Evolutionary conservation across 2,329 filamentous ascomycete genomes (phyloP).

Genomic region (Thelonectria discophora): DNA sequence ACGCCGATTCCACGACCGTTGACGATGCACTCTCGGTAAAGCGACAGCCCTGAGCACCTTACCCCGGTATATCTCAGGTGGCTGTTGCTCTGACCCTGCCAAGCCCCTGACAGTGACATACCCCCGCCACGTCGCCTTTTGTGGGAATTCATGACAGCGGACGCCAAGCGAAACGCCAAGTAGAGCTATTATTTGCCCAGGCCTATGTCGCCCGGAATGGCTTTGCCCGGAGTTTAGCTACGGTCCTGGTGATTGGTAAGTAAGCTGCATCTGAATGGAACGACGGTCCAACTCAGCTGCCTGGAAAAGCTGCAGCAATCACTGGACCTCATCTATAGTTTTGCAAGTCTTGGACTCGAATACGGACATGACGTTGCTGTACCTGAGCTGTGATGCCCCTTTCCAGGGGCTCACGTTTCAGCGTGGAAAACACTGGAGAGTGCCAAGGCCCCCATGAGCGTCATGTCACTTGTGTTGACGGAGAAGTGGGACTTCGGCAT

Average conservation of each 20-base stretch:
- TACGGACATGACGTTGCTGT: no score
- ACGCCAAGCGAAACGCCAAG: neutral
- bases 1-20: no score
- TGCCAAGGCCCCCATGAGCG: neutral
- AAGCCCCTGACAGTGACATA: neutral
- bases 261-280: no score
- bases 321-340: no score
- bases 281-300: no score
- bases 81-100: neutral
- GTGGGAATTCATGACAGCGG: neutral
- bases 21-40: neutral
- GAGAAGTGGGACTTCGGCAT: neutral
- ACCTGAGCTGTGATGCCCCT: neutral
- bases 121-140: neutral
- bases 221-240: neutral
- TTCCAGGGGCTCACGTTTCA: neutral
- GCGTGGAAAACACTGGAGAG: neutral
- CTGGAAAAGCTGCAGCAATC: no score
- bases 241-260: neutral
- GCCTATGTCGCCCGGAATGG: neutral
- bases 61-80: neutral
- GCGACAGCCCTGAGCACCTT: neutral
- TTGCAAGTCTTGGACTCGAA: no score
- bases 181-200: neutral
- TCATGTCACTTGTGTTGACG: neutral